These are phyloP conservation scores for Leccinum longicurvipes DNA, from an alignment of 768 basidiomycete genomes.

Conservation along the genomic window DNA sequence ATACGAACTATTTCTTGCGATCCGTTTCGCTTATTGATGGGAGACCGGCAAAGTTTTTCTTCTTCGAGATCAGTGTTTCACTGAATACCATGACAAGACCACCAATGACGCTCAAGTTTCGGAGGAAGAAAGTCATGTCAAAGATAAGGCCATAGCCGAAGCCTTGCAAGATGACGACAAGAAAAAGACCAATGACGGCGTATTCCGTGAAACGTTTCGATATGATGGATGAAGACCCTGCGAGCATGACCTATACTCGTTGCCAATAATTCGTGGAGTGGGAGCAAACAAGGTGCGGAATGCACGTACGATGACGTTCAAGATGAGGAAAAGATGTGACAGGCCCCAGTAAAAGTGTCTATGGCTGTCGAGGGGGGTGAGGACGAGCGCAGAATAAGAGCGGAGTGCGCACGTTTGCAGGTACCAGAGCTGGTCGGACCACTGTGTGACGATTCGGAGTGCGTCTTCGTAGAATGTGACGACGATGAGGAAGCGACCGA, in stretches of 20 bases:
- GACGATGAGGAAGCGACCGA: constrained; percentile 95
- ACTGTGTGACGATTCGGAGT: constrained; percentile 88
- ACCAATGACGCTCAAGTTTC: constrained; percentile 96
- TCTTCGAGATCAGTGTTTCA: constrained; percentile 87
- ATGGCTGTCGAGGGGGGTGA: constrained; percentile 54
- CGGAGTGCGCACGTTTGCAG: constrained; percentile 74
- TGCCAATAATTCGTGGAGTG: not conserved
- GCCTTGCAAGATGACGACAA: constrained; percentile 91
- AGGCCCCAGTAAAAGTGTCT: constrained; percentile 94
- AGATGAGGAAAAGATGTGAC: constrained; percentile 86
- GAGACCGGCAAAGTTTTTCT: constrained; percentile 86
- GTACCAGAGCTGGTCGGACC: constrained; percentile 98
- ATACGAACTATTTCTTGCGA: constrained; percentile 92
- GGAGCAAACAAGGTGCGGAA: not conserved
- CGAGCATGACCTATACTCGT: constrained; percentile 73
- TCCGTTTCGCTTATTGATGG: constrained; percentile 91
- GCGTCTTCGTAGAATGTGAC: constrained; percentile 99
- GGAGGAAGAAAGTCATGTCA: constrained; percentile 99
- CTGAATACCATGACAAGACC: constrained; percentile 99
- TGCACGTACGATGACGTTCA: constrained; percentile 84
- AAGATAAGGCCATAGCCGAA: constrained; percentile 99
- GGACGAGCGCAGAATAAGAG: not conserved
- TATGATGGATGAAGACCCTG: constrained; percentile 82
- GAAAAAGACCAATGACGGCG: constrained; percentile 85
- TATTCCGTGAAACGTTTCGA: constrained; percentile 84